Conservation (phyloP, 2,329 filamentous ascomycete genomes). For the Sporothrix variecibatus region DNA sequence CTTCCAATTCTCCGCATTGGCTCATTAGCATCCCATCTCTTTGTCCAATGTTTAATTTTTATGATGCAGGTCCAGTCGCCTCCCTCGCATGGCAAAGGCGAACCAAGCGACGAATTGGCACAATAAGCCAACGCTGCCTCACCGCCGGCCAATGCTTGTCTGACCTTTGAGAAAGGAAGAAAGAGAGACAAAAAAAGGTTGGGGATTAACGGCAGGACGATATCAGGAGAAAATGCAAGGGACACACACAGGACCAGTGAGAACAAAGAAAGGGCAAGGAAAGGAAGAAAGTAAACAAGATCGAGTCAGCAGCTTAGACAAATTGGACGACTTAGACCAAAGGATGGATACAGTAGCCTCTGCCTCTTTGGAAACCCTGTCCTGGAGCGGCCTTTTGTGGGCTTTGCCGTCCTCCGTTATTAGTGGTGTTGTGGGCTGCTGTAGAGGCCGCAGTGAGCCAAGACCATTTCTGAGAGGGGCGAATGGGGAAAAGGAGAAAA, state of each 20-base stretch:
- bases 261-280: neutral
- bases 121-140: neutral
- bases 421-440: neutral
- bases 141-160: conserved; percentile 5
- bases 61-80: neutral
- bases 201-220: neutral
- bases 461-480: neutral
- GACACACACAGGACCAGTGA: neutral
- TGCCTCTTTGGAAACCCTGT: neutral
- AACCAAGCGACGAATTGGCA: neutral
- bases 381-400: conserved; percentile 3
- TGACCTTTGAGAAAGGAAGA: neutral
- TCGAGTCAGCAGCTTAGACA: neutral
- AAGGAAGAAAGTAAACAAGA: neutral
- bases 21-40: neutral
- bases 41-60: neutral
- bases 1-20: too few species aligned
- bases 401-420: neutral
- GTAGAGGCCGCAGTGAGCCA: neutral
- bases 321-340: neutral
- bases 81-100: neutral
- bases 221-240: neutral
- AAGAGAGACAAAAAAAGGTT: neutral
- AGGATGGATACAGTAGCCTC: neutral
- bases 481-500: neutral